Evolutionary conservation across 345 rosid genomes (phyloP).

Genomic region (Nasturtium officinale): DNA sequence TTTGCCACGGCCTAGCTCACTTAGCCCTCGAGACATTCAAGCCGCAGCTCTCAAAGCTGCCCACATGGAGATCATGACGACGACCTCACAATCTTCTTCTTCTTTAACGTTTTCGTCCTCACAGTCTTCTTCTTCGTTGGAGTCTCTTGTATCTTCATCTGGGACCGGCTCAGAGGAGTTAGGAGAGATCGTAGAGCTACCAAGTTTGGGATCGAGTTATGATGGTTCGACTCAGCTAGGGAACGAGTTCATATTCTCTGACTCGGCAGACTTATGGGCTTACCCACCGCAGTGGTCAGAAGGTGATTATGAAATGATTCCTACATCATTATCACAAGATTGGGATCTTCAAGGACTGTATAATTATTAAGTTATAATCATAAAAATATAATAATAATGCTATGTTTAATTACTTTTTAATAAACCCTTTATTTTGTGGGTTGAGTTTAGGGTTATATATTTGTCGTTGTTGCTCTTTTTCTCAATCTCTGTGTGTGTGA

Average conservation of each 20-base stretch:
- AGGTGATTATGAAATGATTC: slow-evolving; percentile 44
- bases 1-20: slow-evolving; percentile 77
- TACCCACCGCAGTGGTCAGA: slow-evolving; percentile 52
- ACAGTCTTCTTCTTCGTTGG: slow-evolving; percentile 44
- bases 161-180: slow-evolving; percentile 58
- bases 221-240: slow-evolving; percentile 46
- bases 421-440: slow-evolving; percentile 40
- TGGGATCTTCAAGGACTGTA: slow-evolving; percentile 40
- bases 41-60: slow-evolving; percentile 91
- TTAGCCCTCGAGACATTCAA: slow-evolving; percentile 82
- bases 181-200: slow-evolving; percentile 79
- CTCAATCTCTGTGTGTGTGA: background rate
- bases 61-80: slow-evolving; percentile 53
- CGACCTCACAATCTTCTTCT: slow-evolving; percentile 43
- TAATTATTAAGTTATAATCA: slow-evolving; percentile 28
- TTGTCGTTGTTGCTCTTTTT: slow-evolving; percentile 2
- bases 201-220: slow-evolving; percentile 64
- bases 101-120: slow-evolving; percentile 36
- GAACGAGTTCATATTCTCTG: slow-evolving; percentile 55
- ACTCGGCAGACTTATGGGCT: slow-evolving; percentile 50
- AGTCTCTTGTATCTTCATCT: slow-evolving; percentile 53
- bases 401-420: slow-evolving; percentile 34
- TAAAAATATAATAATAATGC: background rate
- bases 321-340: slow-evolving; percentile 26
- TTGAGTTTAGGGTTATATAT: slow-evolving; percentile 40